These are phyloP conservation scores for Leccinum subspadiceum DNA, from an alignment of 1,284 basidiomycete genomes.

Conservation along the genomic window DNA sequence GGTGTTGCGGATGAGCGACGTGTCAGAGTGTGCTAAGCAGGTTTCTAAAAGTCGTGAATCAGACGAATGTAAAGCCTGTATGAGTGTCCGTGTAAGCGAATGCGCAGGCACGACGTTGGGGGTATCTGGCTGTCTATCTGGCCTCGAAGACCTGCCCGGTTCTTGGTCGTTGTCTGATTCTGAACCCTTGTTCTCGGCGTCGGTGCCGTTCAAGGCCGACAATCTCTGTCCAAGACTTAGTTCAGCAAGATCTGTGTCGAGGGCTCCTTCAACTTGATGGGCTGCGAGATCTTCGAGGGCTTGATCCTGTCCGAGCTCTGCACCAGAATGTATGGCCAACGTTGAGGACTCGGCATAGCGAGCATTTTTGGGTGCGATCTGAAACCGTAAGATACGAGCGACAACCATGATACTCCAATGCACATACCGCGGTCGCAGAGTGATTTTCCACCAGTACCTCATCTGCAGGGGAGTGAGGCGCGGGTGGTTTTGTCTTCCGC, in stretches of 20 bases:
- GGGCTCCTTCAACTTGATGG: conserved; percentile 59
- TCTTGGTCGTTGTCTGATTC: conserved; percentile 47
- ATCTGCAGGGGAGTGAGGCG: conserved; percentile 8
- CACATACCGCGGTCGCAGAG: conserved; percentile 19
- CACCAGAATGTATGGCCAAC: conserved; percentile 63
- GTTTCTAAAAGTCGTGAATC: conserved; percentile 88
- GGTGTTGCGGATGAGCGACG: conserved; percentile 82
- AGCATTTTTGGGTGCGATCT: conserved; percentile 45
- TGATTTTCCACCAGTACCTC: conserved; percentile 30
- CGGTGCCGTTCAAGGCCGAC: conserved; percentile 61
- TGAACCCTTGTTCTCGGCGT: conserved; percentile 34
- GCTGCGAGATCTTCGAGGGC: conserved; percentile 51
- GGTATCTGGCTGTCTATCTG: conserved; percentile 37
- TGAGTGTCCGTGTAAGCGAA: conserved; percentile 91
- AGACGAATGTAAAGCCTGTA: conserved; percentile 95
- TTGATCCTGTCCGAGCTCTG: conserved; percentile 60
- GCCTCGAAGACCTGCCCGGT: conserved; percentile 21
- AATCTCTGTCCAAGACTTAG: conserved; percentile 86
- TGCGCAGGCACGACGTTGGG: conserved; percentile 67
- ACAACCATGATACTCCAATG: neutral
- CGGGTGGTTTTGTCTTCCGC: conserved; percentile 40
- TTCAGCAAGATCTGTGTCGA: conserved; percentile 86
- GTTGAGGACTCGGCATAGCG: conserved; percentile 65
- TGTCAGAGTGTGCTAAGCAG: conserved; percentile 85
- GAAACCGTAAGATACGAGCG: conserved; percentile 11